phyloP scores from a whole-genome alignment of 2,329 filamentous ascomycete genomes.

The Endoconidiophora laricicola region DNA sequence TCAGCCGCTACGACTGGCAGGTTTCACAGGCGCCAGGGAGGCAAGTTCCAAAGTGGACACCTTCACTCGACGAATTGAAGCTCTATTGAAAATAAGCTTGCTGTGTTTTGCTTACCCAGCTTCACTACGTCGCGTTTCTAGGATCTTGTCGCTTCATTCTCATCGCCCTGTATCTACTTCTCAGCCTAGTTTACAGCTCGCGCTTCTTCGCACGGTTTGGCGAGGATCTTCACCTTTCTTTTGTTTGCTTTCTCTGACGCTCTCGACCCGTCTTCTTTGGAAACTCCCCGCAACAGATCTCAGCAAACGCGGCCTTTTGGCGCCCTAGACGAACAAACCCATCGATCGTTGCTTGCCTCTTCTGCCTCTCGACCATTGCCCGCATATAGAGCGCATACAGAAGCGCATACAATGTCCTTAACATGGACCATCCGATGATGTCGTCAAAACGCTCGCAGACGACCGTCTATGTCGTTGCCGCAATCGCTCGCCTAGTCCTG shows the following conservation, averaged over 20 bases:
- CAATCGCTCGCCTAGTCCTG: conserved; percentile 61
- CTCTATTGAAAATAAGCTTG: not conserved
- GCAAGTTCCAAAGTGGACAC: conserved; percentile 8
- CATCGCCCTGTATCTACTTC: too few species aligned
- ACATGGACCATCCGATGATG: conserved; percentile 9
- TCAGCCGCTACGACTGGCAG: not conserved
- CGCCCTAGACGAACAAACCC: not conserved
- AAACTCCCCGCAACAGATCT: too few species aligned
- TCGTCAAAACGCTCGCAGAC: conserved; percentile 11
- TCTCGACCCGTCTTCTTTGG: too few species aligned
- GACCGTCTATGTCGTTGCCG: conserved; percentile 55
- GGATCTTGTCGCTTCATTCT: too few species aligned
- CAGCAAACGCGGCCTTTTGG: too few species aligned
- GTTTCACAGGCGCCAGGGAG: not conserved
- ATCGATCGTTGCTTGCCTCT: too few species aligned
- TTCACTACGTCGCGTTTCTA: too few species aligned
- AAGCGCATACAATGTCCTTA: conserved; percentile 11
- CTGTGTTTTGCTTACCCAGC: not conserved
- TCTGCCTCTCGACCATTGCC: too few species aligned
- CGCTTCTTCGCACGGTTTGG: too few species aligned
- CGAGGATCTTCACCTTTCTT: too few species aligned
- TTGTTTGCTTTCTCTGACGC: too few species aligned
- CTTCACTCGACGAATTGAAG: conserved; percentile 3
- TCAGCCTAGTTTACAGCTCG: not conserved
- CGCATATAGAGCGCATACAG: too few species aligned